Percentiles rank a stretch among this genome's conserved stretches.
Evolutionary conservation across 345 rosid genomes (phyloP).

Genomic region (Eucalyptus urophylla): DNA sequence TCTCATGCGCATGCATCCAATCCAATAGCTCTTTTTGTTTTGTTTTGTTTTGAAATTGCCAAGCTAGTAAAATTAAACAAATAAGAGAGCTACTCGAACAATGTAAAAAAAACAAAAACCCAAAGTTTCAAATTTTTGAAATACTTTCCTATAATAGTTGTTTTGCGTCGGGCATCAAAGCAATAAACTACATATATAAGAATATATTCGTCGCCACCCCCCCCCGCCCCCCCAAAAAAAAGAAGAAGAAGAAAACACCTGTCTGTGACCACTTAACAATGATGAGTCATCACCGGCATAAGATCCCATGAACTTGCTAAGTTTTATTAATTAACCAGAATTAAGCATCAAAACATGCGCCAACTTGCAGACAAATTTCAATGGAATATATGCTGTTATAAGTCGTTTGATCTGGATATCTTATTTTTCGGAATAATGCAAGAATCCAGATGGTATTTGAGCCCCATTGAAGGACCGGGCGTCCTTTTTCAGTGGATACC

Average conservation of each 20-base stretch:
- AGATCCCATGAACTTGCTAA: background rate
- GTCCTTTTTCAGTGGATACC: background rate
- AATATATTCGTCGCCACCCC: too few species aligned
- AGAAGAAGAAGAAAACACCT: background rate
- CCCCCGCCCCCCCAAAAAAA: accelerated
- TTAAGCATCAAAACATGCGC: background rate
- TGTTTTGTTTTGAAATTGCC: too few species aligned
- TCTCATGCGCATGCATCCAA: too few species aligned
- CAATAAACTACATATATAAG: background rate
- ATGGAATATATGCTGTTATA: background rate
- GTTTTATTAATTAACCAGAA: background rate
- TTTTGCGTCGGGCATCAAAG: background rate
- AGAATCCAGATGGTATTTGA: background rate
- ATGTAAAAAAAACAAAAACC: too few species aligned
- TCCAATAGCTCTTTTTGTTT: too few species aligned
- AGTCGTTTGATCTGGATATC: too few species aligned
- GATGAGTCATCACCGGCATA: background rate
- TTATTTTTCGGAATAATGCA: too few species aligned
- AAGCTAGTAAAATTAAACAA: too few species aligned
- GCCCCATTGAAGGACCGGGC: background rate
- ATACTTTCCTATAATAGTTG: background rate
- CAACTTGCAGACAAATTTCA: background rate
- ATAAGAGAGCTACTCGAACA: too few species aligned
- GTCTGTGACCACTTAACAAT: background rate
- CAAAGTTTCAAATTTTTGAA: background rate